Evolutionary conservation across 331 rosid species (phyloP).

Genomic region (Quercus lobata): DNA sequence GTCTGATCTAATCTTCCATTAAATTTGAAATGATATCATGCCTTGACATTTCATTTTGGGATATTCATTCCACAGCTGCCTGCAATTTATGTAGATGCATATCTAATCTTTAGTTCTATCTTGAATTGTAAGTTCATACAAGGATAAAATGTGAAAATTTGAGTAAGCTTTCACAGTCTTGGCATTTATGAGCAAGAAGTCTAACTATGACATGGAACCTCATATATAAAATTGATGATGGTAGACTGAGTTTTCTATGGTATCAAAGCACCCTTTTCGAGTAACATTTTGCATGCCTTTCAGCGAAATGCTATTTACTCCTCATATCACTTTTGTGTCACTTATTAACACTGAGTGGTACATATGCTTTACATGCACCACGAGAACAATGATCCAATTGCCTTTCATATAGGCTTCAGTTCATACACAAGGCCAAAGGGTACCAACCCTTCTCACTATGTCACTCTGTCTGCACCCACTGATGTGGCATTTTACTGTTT

Average conservation of each 20-base stretch:
- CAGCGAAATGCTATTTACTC: too few species aligned
- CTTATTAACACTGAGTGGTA: too few species aligned
- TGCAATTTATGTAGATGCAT: background rate
- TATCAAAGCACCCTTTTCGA: too few species aligned
- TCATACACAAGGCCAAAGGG: background rate
- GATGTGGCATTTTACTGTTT: background rate
- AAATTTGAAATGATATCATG: background rate
- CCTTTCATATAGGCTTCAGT: background rate
- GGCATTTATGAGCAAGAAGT: too few species aligned
- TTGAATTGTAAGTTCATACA: background rate
- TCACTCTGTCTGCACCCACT: background rate
- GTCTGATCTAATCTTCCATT: background rate
- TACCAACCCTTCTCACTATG: background rate
- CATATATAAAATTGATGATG: too few species aligned
- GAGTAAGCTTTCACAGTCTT: background rate
- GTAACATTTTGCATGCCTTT: too few species aligned
- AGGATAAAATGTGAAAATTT: background rate
- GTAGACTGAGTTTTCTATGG: too few species aligned
- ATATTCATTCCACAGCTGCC: background rate
- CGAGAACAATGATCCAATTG: background rate
- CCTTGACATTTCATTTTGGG: background rate
- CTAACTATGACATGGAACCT: too few species aligned
- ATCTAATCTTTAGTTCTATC: background rate
- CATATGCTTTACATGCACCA: background rate
- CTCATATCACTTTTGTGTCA: too few species aligned